Conservation (phyloP, 2,329 filamentous ascomycete genomes). For the Fusarium sp. region DNA sequence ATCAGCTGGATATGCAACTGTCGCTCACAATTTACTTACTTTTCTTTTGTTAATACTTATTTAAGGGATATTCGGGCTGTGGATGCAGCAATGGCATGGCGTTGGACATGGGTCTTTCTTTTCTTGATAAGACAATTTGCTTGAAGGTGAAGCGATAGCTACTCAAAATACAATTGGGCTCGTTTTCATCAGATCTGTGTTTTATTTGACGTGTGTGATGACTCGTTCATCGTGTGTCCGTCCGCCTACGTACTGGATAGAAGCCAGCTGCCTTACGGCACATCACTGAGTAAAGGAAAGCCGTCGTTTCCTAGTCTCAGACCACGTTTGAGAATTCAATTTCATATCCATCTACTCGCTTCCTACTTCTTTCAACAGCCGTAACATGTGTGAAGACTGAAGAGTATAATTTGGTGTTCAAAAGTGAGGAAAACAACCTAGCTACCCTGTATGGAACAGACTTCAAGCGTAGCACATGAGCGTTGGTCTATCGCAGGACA, state of each 20-base stretch:
- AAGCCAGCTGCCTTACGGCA: not conserved
- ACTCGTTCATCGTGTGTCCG: not conserved
- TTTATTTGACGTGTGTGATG: not conserved
- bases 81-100: slow-evolving; percentile 9
- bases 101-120: not conserved
- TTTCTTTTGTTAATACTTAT: not conserved
- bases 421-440: no score
- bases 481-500: not conserved
- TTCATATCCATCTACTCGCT: rapidly evolving
- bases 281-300: not conserved
- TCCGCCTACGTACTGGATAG: not conserved
- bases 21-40: not conserved
- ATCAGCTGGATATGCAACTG: not conserved
- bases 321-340: not conserved
- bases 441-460: not conserved
- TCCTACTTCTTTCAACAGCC: not conserved
- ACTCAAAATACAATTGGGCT: not conserved
- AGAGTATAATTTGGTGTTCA: not conserved
- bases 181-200: no score
- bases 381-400: not conserved
- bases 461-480: not conserved
- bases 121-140: not conserved
- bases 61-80: not conserved
- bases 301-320: not conserved
- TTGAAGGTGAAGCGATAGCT: not conserved